These are phyloP conservation scores for Blastomyces emzantsi DNA, from an alignment of 2,329 filamentous ascomycete species.

Conservation along the genomic window DNA sequence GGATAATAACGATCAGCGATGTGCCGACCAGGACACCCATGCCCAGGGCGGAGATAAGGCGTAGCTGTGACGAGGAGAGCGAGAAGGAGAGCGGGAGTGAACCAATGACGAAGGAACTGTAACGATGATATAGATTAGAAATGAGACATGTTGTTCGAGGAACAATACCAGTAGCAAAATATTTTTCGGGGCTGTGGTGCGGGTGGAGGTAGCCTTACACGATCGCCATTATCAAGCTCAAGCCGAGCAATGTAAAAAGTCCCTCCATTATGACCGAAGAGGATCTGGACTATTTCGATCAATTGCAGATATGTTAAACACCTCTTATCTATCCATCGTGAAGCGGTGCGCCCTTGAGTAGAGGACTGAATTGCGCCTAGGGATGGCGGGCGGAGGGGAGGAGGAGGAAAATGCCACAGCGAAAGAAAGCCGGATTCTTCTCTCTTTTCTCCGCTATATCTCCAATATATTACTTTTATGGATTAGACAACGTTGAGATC, in stretches of 20 bases:
- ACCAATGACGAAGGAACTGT: slow-evolving; percentile 86
- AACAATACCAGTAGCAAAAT: slow-evolving; percentile 13
- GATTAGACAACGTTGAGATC: not conserved
- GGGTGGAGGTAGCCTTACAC: slow-evolving; percentile 41
- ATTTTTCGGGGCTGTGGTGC: not conserved
- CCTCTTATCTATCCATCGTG: slow-evolving; percentile 5
- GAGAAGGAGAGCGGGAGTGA: slow-evolving; percentile 82
- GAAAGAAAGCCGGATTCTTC: not conserved
- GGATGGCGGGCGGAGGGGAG: not conserved
- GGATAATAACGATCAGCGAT: slow-evolving; percentile 93
- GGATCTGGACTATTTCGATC: not conserved
- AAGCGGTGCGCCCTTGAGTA: not conserved
- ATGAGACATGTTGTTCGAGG: not conserved
- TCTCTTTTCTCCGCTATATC: not conserved
- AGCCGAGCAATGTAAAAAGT: slow-evolving; percentile 53
- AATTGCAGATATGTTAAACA: slow-evolving; percentile 3
- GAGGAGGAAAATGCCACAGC: not conserved
- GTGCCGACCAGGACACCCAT: slow-evolving; percentile 93
- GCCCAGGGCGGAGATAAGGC: slow-evolving; percentile 83
- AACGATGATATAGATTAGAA: slow-evolving; percentile 6
- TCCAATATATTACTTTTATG: not conserved
- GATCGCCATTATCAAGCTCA: slow-evolving; percentile 57
- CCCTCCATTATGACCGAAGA: slow-evolving; percentile 48
- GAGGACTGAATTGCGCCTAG: not conserved
- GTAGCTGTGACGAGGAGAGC: slow-evolving; percentile 75